Percentiles rank a stretch among this genome's conserved stretches.
Conservation (phyloP, 495 filamentous ascomycete genomes). For the Platismatia glauca region DNA sequence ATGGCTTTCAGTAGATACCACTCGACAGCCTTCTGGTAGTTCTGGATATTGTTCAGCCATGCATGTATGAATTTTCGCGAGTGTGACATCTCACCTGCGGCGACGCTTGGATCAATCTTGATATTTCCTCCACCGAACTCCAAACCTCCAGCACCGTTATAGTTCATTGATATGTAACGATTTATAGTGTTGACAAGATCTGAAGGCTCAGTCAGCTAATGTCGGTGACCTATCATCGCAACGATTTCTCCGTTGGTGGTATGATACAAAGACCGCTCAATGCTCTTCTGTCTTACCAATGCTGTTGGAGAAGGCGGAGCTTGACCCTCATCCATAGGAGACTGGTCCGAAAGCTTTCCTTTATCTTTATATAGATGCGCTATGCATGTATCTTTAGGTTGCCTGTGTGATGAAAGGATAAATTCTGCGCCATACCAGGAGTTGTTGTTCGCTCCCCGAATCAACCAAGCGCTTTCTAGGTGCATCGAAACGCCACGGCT, state of each 20-base stretch:
- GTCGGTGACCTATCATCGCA: conserved; percentile 4
- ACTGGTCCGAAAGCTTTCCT: not conserved
- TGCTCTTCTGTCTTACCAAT: not conserved
- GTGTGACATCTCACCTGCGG: conserved; percentile 1
- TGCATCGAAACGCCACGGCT: not conserved
- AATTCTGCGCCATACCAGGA: not conserved
- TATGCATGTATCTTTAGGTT: conserved; percentile 3
- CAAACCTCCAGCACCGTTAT: conserved; percentile 15
- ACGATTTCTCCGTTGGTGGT: not conserved
- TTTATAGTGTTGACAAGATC: conserved; percentile 3
- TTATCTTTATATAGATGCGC: not conserved
- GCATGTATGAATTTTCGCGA: not conserved
- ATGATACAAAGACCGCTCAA: not conserved
- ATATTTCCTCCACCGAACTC: conserved; percentile 22
- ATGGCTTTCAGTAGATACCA: conserved; percentile 27
- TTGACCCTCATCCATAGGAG: conserved; percentile 4
- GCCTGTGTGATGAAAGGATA: not conserved
- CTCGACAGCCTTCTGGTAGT: conserved; percentile 23
- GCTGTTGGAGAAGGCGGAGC: conserved; percentile 3
- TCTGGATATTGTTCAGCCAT: not conserved
- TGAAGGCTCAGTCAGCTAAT: conserved; percentile 3
- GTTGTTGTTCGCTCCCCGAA: not conserved
- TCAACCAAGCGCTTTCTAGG: no score
- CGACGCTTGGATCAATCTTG: conserved; percentile 21
- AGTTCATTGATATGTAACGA: conserved; percentile 16